Base-by-base conservation (phyloP, 2,329 filamentous ascomycete genomes). In the Phoma sp. region DNA sequence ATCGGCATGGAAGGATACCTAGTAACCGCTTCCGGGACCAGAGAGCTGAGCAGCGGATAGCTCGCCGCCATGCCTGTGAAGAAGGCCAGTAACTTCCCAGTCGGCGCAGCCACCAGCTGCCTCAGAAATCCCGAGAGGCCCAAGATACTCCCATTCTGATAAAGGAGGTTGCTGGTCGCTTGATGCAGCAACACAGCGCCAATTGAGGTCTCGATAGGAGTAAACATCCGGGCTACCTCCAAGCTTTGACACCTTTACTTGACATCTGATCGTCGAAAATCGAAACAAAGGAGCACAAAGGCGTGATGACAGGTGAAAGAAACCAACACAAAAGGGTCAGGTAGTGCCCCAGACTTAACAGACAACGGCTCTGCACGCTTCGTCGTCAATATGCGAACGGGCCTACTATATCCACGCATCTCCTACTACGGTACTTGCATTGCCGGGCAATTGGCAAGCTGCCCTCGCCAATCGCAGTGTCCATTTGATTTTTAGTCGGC, bases 111-210 rank as follows among this genome's bases (percentile, higher is more conserved):
- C 29, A 82, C 64, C 7, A 76, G 67, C 3, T 73, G 73, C 2
- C 78, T 75, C 18, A 83, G 59, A 9, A 81, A 71, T 5, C 78
- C 80, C 3, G 81, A 83, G 38, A 78, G 77, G 7, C 81, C 81
- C 52, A 84, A 75, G 4, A 83, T 70, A 2, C 72, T 69, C n/a
- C 81, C 81, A 73, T 81, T 83, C 40, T 82, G 78, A 42, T 79
- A 67, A 14, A 84, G 77, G 0, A 83, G 73, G 17, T 77, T 75
- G 17, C 78, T 79, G 1, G 81, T 81, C 37, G 79, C 76, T 62
- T 82, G 79, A 51, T 80, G 80, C 42, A 84, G 73, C 47, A 84
- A 67, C 11, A 83, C 43, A 2, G 81, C 80, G 15, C 81, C 81
- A 10, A 83, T 63, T 5, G 77, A 76, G 12, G 81, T 82, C 59